These are phyloP conservation scores for Bruguiera gymnorhiza DNA, from an alignment of 345 rosid species.

Conservation along the genomic window DNA sequence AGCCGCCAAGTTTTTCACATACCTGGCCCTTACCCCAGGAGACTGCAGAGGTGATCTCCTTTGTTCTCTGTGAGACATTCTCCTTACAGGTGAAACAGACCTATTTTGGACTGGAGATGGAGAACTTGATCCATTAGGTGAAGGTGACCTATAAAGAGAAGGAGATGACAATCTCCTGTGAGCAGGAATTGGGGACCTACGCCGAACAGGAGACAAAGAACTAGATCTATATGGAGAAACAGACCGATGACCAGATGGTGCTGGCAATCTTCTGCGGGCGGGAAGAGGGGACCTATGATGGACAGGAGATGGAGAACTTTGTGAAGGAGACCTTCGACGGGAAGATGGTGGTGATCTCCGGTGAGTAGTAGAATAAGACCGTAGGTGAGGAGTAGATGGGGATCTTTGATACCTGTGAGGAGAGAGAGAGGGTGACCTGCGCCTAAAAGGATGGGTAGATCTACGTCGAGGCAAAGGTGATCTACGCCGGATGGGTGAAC, in stretches of 20 bases:
- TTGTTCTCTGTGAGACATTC: too few species aligned
- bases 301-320: slow-evolving; percentile 47
- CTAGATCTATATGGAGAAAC: neutral
- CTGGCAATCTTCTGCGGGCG: slow-evolving; percentile 35
- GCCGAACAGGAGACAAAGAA: slow-evolving; percentile 18
- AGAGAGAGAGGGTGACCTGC: slow-evolving; percentile 13
- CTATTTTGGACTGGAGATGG: slow-evolving; percentile 39
- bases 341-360: slow-evolving; percentile 45
- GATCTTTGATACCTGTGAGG: slow-evolving; percentile 32
- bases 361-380: slow-evolving; percentile 31
- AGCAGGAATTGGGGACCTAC: slow-evolving; percentile 33
- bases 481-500: slow-evolving; percentile 17
- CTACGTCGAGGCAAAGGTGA: slow-evolving; percentile 17
- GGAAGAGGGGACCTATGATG: slow-evolving; percentile 45
- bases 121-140: slow-evolving; percentile 34
- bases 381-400: slow-evolving; percentile 33
- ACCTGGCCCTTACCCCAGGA: slow-evolving; percentile 54
- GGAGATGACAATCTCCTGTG: slow-evolving; percentile 38
- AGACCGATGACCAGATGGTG: slow-evolving; percentile 18
- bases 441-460: slow-evolving; percentile 2
- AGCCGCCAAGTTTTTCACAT: slow-evolving; percentile 9
- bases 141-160: slow-evolving; percentile 38
- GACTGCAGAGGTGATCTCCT: slow-evolving; percentile 16
- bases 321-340: slow-evolving; percentile 40
- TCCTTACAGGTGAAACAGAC: slow-evolving; percentile 9